A percentile compares a stretch with the other conserved stretches of the same genome.
These are phyloP conservation scores for Blastomyces percursus DNA, from an alignment of 2,329 filamentous ascomycete species.

Conservation along the genomic window DNA sequence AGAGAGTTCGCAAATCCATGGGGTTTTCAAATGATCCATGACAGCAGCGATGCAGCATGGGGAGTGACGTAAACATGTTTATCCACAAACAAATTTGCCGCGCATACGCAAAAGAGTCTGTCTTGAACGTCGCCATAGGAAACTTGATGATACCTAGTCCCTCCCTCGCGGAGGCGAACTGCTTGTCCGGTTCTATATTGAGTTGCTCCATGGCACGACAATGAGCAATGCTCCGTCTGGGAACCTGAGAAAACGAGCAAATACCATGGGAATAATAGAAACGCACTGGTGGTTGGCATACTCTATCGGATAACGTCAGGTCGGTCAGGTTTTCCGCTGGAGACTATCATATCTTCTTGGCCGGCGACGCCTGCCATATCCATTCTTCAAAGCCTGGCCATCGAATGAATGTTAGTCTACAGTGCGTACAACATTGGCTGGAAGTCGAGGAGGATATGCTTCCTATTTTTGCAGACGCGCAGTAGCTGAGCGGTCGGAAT, in stretches of 20 bases:
- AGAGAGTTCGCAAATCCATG: constrained; percentile 51
- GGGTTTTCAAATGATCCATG: constrained; percentile 46
- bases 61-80: constrained; percentile 65
- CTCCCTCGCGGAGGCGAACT: constrained; percentile 51
- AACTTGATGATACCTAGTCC: constrained; percentile 75
- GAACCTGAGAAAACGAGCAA: constrained; percentile 55
- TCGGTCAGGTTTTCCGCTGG: background rate
- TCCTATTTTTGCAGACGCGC: too few relatives aligned
- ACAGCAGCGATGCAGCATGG: constrained; percentile 61
- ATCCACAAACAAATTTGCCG: constrained; percentile 61
- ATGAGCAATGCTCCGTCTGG: constrained; percentile 54
- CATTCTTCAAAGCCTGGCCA: constrained; percentile 58
- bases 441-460: constrained; percentile 66
- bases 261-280: constrained; percentile 48
- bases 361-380: constrained; percentile 53
- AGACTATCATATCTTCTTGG: constrained; percentile 55
- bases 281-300: constrained; percentile 69
- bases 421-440: constrained; percentile 70
- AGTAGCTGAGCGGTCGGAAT: constrained; percentile 37
- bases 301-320: constrained; percentile 58
- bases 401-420: constrained; percentile 37
- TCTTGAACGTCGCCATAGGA: constrained; percentile 60
- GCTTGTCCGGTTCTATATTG: constrained; percentile 44
- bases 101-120: constrained; percentile 72
- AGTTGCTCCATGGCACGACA: constrained; percentile 33